phyloP scores from a whole-genome alignment of 1,139 yeast species.

The Pichia terricola region DNA sequence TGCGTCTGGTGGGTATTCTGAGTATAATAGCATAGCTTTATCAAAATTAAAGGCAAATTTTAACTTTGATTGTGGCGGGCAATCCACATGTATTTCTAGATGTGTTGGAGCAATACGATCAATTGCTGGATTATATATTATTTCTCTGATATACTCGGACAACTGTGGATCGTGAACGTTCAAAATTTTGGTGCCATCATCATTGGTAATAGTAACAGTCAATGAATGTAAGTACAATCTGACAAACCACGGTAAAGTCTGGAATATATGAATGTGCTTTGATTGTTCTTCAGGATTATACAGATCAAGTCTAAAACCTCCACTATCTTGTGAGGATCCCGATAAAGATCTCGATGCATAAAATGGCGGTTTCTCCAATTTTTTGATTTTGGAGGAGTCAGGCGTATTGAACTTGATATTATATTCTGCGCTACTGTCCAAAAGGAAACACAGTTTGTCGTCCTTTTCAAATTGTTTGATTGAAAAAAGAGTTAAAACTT shows the following conservation, averaged over 20 bases:
- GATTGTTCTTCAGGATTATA: conserved; percentile 48
- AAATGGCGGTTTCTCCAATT: conserved; percentile 49
- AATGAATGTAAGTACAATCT: conserved; percentile 72
- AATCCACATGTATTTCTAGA: conserved; percentile 51
- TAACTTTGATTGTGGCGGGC: conserved; percentile 60
- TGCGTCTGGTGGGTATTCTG: conserved; percentile 98
- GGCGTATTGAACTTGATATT: conserved; percentile 20
- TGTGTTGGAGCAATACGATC: conserved; percentile 82
- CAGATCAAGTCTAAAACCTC: conserved; percentile 77
- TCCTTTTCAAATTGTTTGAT: conserved; percentile 8
- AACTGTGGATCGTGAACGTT: conserved; percentile 20
- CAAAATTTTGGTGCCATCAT: conserved; percentile 11
- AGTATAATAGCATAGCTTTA: conserved; percentile 70
- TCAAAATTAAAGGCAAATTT: conserved; percentile 74
- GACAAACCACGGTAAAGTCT: conserved; percentile 91
- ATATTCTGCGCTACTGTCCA: conserved; percentile 20
- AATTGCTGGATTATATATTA: conserved; percentile 64
- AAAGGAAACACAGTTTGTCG: conserved; percentile 19
- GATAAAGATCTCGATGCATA: conserved; percentile 77
- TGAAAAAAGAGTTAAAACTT: conserved; percentile 18
- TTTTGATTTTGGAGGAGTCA: conserved; percentile 24
- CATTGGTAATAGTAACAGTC: conserved; percentile 22
- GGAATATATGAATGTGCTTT: conserved; percentile 56
- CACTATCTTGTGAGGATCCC: conserved; percentile 85
- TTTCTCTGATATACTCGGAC: conserved; percentile 38